Evolutionary conservation across 179 eudicot genomes (phyloP), one percentile per base, ranked within the genome.

Genomic region (Spinacia oleracea): DNA sequence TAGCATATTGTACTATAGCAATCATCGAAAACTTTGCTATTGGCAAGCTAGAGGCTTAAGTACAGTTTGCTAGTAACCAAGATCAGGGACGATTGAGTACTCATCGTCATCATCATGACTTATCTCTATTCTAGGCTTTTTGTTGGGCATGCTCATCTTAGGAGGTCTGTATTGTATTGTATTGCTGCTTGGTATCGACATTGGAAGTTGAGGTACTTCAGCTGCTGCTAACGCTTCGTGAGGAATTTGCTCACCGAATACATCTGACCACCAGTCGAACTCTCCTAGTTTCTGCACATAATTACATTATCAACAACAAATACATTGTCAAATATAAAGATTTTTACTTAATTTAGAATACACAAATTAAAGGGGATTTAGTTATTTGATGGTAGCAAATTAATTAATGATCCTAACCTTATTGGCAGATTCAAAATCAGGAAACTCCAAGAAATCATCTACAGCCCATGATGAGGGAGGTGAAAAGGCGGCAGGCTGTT

Each of bases 1-100:
- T 25, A 42, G 40, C 23, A 42, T 53, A 20, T 12, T 53, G 58
- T 20, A 53, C 58, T 21, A 20, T 58, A 18, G 46, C 40, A 72
- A 34, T 43, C 55, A 75, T 15, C 32, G 62, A 10, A 31, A 50
- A 71, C 60, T 31, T 29, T 29, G 35, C 31, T 71, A 2, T 29
- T 48, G 46, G 73, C 80, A 62, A 71, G 73, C 80, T 51, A 71
- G 76, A 46, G 73, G 72, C 76, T 59, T 38, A 1, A 48, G 63
- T 68, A 60, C 42, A 34, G 51, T 34, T 42, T 32, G 9, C 25
- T 31, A 53, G 90, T 81, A 93, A 71, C 99, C 98, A 67, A 96
- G 99, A 85, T 96, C 98, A 68, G 99, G 99, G 43, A 96, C 99
- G 38, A 91, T 91, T 50, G 90, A 93, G 78, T 77, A 88, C 85